A percentile compares a stretch with the other conserved stretches of the same genome.
phyloP scores from a whole-genome alignment of 352 stramenopile genomes.

The Phytophthora hibernalis region DNA sequence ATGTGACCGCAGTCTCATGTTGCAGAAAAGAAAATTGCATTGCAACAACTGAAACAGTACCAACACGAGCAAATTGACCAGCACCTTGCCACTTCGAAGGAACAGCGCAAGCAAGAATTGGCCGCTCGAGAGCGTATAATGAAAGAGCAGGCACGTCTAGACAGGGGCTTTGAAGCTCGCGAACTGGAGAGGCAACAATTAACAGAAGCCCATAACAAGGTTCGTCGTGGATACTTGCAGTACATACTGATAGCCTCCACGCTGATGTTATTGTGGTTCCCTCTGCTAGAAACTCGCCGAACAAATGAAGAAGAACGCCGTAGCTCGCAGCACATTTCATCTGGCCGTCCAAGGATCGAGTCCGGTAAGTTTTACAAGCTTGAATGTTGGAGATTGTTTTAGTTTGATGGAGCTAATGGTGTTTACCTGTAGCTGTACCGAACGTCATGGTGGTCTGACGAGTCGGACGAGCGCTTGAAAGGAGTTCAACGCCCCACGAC shows the following conservation, averaged over 20 bases:
- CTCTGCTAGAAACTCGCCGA: slow-evolving; percentile 28
- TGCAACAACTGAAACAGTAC: slow-evolving; percentile 36
- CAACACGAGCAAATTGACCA: slow-evolving; percentile 43
- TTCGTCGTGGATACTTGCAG: not conserved
- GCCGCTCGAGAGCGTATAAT: slow-evolving; percentile 21
- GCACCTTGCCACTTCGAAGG: slow-evolving; percentile 17
- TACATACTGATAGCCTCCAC: not conserved
- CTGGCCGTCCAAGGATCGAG: slow-evolving; percentile 31
- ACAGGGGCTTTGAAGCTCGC: slow-evolving; percentile 18
- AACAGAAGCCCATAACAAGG: slow-evolving; percentile 20
- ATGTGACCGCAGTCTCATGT: slow-evolving; percentile 16
- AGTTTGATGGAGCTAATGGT: not conserved
- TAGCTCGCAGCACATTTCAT: slow-evolving; percentile 26
- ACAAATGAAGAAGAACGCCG: slow-evolving; percentile 44
- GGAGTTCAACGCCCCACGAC: slow-evolving; percentile 28
- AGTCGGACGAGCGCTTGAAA: slow-evolving; percentile 39
- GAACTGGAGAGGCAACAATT: slow-evolving; percentile 28
- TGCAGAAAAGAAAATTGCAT: slow-evolving; percentile 28
- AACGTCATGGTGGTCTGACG: slow-evolving; percentile 53
- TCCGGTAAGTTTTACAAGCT: slow-evolving; percentile 28
- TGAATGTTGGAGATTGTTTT: not conserved
- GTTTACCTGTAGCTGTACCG: slow-evolving; percentile 33
- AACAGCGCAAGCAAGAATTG: slow-evolving; percentile 33
- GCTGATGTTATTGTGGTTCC: not conserved
- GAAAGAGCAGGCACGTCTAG: slow-evolving; percentile 25